A percentile compares a stretch with the other conserved stretches of the same genome.
Conservation (phyloP, 2,329 filamentous ascomycete genomes). For the Aureobasidium pullulans region DNA sequence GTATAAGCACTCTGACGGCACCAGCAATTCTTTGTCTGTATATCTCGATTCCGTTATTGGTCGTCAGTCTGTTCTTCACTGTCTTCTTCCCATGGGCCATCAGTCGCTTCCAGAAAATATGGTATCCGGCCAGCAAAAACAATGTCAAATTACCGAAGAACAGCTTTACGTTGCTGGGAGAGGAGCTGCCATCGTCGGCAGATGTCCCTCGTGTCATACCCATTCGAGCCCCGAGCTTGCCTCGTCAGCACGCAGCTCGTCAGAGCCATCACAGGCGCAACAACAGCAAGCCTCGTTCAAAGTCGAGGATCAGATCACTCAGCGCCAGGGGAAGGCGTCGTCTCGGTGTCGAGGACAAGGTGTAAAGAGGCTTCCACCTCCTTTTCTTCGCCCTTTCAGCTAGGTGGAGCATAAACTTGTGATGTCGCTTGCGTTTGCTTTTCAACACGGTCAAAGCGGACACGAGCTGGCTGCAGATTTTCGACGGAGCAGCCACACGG, state of each 20-base stretch:
- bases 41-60: conserved; percentile 26
- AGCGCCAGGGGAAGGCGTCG: conserved; percentile 5
- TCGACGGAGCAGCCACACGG: neutral
- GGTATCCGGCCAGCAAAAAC: conserved; percentile 23
- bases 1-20: conserved; percentile 28
- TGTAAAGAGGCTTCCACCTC: neutral
- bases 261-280: neutral
- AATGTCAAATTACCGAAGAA: conserved; percentile 20
- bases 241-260: neutral
- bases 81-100: conserved; percentile 23
- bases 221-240: neutral
- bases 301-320: neutral
- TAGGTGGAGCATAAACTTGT: neutral
- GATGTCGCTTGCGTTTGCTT: neutral
- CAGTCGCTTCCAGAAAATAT: conserved; percentile 20
- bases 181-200: conserved; percentile 27
- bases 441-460: neutral
- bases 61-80: conserved; percentile 23
- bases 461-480: neutral
- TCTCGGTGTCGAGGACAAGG: conserved; percentile 5
- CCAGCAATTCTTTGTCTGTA: conserved; percentile 27
- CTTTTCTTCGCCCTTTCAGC: neutral
- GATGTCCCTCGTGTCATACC: conserved; percentile 15
- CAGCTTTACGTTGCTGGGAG: conserved; percentile 29
- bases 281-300: conserved; percentile 3